Evolutionary conservation across 257 asterid species (phyloP).

Genomic region (Galeopsis tetrahit): DNA sequence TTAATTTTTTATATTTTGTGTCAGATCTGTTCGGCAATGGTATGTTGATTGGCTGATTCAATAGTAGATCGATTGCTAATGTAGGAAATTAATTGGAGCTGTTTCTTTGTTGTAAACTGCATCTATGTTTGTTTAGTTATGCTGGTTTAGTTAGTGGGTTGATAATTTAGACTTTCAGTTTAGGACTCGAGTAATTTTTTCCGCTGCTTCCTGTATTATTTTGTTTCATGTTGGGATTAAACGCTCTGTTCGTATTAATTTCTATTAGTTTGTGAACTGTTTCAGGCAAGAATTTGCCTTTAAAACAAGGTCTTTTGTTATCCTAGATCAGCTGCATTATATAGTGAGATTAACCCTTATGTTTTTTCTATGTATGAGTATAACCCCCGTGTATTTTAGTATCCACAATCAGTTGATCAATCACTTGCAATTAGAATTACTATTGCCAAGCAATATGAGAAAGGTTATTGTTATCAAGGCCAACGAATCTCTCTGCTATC

Average conservation of each 20-base stretch:
- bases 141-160: not conserved
- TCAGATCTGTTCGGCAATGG: slow-evolving; percentile 33
- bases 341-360: not conserved
- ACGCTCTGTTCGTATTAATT: no score
- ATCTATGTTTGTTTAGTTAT: no score
- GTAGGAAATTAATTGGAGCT: not conserved
- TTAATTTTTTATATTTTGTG: not conserved
- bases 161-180: not conserved
- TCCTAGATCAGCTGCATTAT: not conserved
- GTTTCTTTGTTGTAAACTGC: not conserved
- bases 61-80: slow-evolving; percentile 12
- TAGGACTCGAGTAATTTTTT: not conserved
- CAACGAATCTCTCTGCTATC: slow-evolving; percentile 10
- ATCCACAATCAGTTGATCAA: not conserved
- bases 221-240: not conserved
- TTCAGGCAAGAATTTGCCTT: no score
- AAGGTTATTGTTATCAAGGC: not conserved
- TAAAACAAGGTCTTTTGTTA: no score
- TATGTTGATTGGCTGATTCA: slow-evolving; percentile 9
- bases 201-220: not conserved
- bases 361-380: not conserved
- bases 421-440: not conserved
- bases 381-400: not conserved
- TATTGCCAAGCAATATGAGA: not conserved
- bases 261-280: no score